These are phyloP conservation scores for Gossypium laxum DNA, from an alignment of 441 rosid species.

Conservation along the genomic window DNA sequence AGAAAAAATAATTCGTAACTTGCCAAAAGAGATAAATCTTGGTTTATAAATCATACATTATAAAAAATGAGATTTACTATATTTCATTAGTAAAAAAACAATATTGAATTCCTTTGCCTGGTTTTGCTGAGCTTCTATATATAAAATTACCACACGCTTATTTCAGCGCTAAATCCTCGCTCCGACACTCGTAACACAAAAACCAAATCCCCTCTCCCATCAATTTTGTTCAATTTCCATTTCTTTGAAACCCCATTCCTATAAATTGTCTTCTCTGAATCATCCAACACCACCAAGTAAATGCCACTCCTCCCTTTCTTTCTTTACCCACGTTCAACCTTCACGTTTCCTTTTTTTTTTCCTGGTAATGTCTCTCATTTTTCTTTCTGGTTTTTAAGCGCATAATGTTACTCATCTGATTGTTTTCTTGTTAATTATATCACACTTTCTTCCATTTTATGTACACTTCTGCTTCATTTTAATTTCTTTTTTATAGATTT, in stretches of 20 bases:
- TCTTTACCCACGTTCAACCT: background rate
- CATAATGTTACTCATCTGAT: background rate
- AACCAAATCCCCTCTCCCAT: background rate
- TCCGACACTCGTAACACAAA: background rate
- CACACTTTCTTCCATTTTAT: background rate
- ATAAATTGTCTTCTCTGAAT: background rate
- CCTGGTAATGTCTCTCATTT: background rate
- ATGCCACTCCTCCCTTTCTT: background rate
- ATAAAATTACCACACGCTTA: background rate
- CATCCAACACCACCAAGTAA: background rate
- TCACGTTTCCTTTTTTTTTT: background rate
- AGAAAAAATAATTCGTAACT: no score
- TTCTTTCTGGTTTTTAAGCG: background rate
- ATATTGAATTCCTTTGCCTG: background rate
- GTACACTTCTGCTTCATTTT: background rate
- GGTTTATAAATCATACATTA: background rate
- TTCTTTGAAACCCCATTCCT: background rate
- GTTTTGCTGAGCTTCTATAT: background rate
- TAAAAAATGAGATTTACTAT: no score
- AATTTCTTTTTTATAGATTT: background rate
- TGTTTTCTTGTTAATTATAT: background rate
- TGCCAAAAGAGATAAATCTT: background rate
- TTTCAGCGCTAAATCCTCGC: constrained; percentile 1
- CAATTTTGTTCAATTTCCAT: background rate
- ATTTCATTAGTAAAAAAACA: background rate